A percentile compares a stretch with the other conserved stretches of the same genome.
phyloP scores from a whole-genome alignment of 148 eudicot species.

The Chenopodium suecicum region DNA sequence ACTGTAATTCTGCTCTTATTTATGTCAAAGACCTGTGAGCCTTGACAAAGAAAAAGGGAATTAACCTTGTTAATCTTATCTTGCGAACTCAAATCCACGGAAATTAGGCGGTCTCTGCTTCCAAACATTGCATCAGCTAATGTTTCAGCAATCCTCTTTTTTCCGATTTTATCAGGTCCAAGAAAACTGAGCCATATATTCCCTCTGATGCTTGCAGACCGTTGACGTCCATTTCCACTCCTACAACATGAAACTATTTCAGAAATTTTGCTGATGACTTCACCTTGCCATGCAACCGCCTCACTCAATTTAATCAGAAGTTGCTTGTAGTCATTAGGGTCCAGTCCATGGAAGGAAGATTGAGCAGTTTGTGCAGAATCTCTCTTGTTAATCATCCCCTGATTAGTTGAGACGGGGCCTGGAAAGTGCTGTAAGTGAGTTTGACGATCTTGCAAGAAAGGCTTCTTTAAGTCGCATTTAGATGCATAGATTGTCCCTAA shows the following conservation, averaged over 20 bases:
- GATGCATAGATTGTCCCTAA: constrained; percentile 51
- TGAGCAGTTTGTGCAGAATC: constrained; percentile 19
- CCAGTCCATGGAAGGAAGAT: constrained; percentile 26
- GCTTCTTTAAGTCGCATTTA: constrained; percentile 23
- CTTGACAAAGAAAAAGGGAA: constrained; percentile 41
- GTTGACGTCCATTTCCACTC: constrained; percentile 38
- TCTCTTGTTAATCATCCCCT: constrained; percentile 23
- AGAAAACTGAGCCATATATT: constrained; percentile 63
- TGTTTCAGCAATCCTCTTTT: constrained; percentile 56
- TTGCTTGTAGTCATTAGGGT: constrained; percentile 52
- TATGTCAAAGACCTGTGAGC: constrained; percentile 30
- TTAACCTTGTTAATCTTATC: constrained; percentile 31
- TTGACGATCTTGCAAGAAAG: constrained; percentile 25
- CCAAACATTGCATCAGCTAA: constrained; percentile 72
- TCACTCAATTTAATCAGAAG: constrained; percentile 45
- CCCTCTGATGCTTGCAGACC: constrained; percentile 35
- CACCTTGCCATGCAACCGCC: constrained; percentile 49
- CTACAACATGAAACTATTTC: constrained; percentile 42
- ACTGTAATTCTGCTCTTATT: constrained; percentile 54
- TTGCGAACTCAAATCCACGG: constrained; percentile 56
- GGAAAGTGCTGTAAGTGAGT: constrained; percentile 23
- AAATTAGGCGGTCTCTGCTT: constrained; percentile 49
- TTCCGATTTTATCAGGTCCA: constrained; percentile 74
- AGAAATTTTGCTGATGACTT: constrained; percentile 42
- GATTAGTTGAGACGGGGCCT: constrained; percentile 29